These are phyloP conservation scores for Colletotrichum coccodes DNA, from an alignment of 2,329 filamentous ascomycete species.

Conservation along the genomic window DNA sequence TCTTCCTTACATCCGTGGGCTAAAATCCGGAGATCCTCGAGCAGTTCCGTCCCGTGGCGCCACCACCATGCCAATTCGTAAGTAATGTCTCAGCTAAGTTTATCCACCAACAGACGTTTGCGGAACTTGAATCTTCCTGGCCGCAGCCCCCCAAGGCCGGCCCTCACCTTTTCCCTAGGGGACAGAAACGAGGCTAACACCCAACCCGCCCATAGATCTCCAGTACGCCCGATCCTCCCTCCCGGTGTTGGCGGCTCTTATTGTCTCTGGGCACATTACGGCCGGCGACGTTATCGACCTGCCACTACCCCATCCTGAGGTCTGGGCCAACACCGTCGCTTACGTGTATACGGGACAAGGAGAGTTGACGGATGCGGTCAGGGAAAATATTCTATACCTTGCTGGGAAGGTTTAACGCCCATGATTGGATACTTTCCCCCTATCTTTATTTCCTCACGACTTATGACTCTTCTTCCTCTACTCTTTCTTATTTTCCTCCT, in stretches of 20 bases:
- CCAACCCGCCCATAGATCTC: slow-evolving; percentile 49
- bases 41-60: slow-evolving; percentile 39
- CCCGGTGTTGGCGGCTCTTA: slow-evolving; percentile 64
- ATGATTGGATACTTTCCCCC: slow-evolving; percentile 24
- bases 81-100: slow-evolving; percentile 40
- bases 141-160: slow-evolving; percentile 2
- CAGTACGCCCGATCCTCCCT: slow-evolving; percentile 59
- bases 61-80: slow-evolving; percentile 57
- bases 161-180: slow-evolving; percentile 1
- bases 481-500: slow-evolving; percentile 6
- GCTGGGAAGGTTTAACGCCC: slow-evolving; percentile 56
- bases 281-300: slow-evolving; percentile 66
- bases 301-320: slow-evolving; percentile 65
- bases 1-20: slow-evolving; percentile 32
- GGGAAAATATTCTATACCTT: slow-evolving; percentile 64
- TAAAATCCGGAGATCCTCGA: slow-evolving; percentile 19
- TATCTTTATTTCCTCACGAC: slow-evolving; percentile 16
- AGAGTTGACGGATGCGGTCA: slow-evolving; percentile 55
- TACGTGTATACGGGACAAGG: slow-evolving; percentile 65
- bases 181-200: slow-evolving; percentile 7
- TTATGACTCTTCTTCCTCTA: slow-evolving; percentile 14
- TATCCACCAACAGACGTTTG: slow-evolving; percentile 24
- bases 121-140: slow-evolving; percentile 13
- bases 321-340: slow-evolving; percentile 64
- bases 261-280: slow-evolving; percentile 62